These are phyloP conservation scores for Saitozyma sp. DNA, from an alignment of 768 basidiomycete species.

Conservation along the genomic window DNA sequence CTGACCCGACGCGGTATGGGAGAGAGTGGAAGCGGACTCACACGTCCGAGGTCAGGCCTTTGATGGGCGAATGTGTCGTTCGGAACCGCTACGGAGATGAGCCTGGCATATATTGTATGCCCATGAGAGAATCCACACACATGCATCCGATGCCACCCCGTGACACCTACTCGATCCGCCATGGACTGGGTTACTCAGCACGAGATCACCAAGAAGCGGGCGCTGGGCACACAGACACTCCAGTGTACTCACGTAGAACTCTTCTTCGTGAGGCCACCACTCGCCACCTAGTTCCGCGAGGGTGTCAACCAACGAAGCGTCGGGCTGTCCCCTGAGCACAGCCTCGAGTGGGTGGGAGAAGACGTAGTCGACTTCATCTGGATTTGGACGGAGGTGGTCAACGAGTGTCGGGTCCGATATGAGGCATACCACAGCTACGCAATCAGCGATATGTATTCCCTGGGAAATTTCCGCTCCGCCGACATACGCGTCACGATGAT, in stretches of 20 bases:
- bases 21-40: constrained; percentile 13
- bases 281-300: constrained; percentile 65
- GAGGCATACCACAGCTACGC: constrained; percentile 65
- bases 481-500: constrained; percentile 63
- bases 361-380: constrained; percentile 70
- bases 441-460: constrained; percentile 1
- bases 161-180: constrained; percentile 33
- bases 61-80: constrained; percentile 73
- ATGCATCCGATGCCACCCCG: constrained; percentile 70
- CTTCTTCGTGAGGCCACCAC: constrained; percentile 77
- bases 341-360: constrained; percentile 74
- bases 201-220: not conserved
- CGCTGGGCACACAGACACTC: not conserved
- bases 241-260: constrained; percentile 63
- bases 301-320: constrained; percentile 53
- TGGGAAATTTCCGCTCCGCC: not conserved
- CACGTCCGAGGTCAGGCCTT: constrained; percentile 66
- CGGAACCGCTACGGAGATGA: constrained; percentile 61
- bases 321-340: constrained; percentile 63
- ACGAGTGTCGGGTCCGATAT: constrained; percentile 63
- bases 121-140: constrained; percentile 11
- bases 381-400: constrained; percentile 59
- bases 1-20: not conserved
- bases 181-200: constrained; percentile 21
- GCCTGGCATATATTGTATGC: not conserved